Evolutionary conservation across 2,329 filamentous ascomycete species (phyloP), one percentile per base, ranked within the genome.

Genomic region (Cordyceps cicadae): DNA sequence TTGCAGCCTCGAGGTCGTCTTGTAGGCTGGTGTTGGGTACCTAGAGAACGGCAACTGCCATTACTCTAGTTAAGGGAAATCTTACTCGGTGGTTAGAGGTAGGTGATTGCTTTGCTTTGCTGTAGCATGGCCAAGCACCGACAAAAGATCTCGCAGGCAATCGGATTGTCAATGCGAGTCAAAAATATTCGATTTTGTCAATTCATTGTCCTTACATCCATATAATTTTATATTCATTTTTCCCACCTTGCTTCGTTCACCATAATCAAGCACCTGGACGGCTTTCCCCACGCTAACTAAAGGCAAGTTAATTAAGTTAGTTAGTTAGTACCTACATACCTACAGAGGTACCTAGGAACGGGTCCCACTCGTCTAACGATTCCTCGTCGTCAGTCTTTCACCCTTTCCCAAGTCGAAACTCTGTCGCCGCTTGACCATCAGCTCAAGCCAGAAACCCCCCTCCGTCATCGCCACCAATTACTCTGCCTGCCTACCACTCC

Each of bases 351-450:
- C 39, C 43, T 46, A 46, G 15, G 43, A 37, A 54, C 39, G 58
- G 29, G 58, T 43, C 54, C 58, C 58, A 51, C 58, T 60, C 50
- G 45, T 50, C 41, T 50, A 7, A 41, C 24, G 2, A 24, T 24
- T 24, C 24, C 24, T 55, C 58, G 41, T 41, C 43, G 6, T 43
- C 34, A 3, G 34, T 37, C 39, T 50, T 50, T 60, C 51, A 60
- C 58, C 58, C 58, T 54, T 54, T 59, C 56, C 56, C 11, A 43
- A 43, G 48, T 45, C 54, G 43, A 57, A 57, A 49, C 45, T 49
- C 34, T 37, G 34, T 37, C 34, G 24, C 24, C 45, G 32, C 24
- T 12, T 4, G 26, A 29, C 54, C 54, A 57, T n/a, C 43, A 37
- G 34, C 34, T 14, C 29, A 41, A 52, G 49, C 32, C 19, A 55